These are phyloP conservation scores for Sphagnum fallax DNA, from an alignment of 228 moss, liverwort and hornwort species.

Conservation along the genomic window DNA sequence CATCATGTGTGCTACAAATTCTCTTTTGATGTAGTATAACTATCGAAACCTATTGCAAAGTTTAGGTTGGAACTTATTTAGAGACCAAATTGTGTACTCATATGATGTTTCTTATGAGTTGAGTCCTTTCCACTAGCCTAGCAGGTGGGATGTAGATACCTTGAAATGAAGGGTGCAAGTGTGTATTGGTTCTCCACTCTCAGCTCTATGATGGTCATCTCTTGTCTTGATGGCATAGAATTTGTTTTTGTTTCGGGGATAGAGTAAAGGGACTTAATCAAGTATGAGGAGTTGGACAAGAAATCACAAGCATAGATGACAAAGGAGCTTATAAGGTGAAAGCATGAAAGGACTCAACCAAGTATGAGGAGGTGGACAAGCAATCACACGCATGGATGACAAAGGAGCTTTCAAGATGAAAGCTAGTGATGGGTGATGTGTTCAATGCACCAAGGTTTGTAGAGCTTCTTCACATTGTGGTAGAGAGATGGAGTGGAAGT, in stretches of 20 bases:
- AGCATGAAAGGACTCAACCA: constrained; percentile 25
- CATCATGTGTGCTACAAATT: constrained; percentile 13
- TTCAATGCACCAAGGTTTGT: constrained; percentile 19
- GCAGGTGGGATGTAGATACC: constrained; percentile 32
- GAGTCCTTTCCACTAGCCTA: constrained; percentile 51
- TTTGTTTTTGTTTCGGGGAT: constrained; percentile 32
- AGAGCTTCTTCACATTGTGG: constrained; percentile 25
- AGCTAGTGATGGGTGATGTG: constrained; percentile 31
- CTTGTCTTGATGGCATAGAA: constrained; percentile 27
- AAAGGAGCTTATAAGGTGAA: constrained; percentile 34
- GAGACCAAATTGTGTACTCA: constrained; percentile 32
- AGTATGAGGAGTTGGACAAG: constrained; percentile 40
- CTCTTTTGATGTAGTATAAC: constrained; percentile 5
- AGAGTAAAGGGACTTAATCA: constrained; percentile 23
- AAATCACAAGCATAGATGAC: constrained; percentile 33
- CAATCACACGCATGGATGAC: constrained; percentile 33
- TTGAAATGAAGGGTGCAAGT: constrained; percentile 31
- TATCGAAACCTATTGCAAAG: constrained; percentile 21
- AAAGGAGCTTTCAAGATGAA: constrained; percentile 36
- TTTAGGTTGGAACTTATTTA: constrained; percentile 31
- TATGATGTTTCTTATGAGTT: constrained; percentile 39
- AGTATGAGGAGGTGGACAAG: constrained; percentile 38
- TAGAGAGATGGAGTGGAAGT: constrained; percentile 27
- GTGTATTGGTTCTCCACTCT: constrained; percentile 39
- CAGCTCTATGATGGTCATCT: constrained; percentile 39